Percentiles rank a stretch among this genome's conserved stretches.
phyloP scores from a whole-genome alignment of 2,329 filamentous ascomycete species.

The Colletotrichum sp. region DNA sequence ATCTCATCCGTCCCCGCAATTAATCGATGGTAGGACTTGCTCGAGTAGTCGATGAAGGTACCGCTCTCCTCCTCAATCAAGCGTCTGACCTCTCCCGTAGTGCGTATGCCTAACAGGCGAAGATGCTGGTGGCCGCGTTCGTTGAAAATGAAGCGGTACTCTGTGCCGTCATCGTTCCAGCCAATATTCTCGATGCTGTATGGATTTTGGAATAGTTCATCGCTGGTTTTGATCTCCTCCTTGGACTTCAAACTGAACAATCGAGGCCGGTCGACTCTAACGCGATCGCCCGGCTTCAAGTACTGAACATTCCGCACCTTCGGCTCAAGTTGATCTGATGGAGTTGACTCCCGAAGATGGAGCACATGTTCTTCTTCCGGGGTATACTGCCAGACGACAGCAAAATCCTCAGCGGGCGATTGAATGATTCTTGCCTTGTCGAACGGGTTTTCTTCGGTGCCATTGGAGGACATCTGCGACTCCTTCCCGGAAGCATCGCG shows the following conservation, averaged over 20 bases:
- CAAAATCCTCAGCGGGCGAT: slow-evolving; percentile 20
- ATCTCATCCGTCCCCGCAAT: slow-evolving; percentile 21
- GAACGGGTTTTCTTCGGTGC: neutral
- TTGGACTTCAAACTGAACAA: slow-evolving; percentile 26
- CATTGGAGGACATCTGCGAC: neutral
- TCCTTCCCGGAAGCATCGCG: neutral
- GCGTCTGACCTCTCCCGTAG: slow-evolving; percentile 19
- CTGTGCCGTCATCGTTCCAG: slow-evolving; percentile 26
- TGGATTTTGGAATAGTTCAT: slow-evolving; percentile 26
- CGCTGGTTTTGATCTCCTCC: slow-evolving; percentile 25
- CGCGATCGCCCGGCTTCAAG: slow-evolving; percentile 30
- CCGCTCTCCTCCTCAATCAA: slow-evolving; percentile 28
- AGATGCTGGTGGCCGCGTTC: slow-evolving; percentile 29
- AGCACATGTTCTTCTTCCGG: slow-evolving; percentile 20
- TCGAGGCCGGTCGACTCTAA: slow-evolving; percentile 26
- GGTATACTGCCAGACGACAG: slow-evolving; percentile 28
- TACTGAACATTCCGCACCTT: slow-evolving; percentile 26
- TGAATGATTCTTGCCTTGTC: slow-evolving; percentile 10
- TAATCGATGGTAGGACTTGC: neutral
- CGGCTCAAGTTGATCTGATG: slow-evolving; percentile 30
- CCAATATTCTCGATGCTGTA: slow-evolving; percentile 25
- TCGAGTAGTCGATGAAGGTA: slow-evolving; percentile 25
- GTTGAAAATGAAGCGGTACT: slow-evolving; percentile 32
- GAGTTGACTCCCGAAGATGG: slow-evolving; percentile 28
- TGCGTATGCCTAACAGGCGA: slow-evolving; percentile 22